These are phyloP conservation scores for Parachaetomium inaequale DNA, from an alignment of 495 filamentous ascomycete genomes.

Conservation along the genomic window DNA sequence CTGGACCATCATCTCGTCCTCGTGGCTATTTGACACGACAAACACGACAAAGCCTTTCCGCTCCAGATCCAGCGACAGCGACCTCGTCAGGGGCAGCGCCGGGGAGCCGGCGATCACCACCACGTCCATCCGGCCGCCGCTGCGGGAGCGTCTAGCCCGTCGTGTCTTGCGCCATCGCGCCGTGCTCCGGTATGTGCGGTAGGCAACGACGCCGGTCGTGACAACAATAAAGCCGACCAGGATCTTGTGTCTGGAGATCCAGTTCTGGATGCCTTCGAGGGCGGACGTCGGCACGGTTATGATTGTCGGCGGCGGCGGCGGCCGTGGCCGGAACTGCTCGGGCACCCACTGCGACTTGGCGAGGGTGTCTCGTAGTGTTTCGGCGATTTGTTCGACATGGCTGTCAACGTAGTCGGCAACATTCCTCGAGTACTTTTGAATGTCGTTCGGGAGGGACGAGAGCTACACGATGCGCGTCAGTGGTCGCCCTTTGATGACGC, in stretches of 20 bases:
- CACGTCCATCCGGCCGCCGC: slow-evolving; percentile 85
- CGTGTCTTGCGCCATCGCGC: slow-evolving; percentile 60
- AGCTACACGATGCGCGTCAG: slow-evolving; percentile 47
- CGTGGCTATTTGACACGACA: slow-evolving; percentile 69
- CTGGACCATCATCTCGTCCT: slow-evolving; percentile 79
- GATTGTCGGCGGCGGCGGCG: slow-evolving; percentile 44
- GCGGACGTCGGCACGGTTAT: slow-evolving; percentile 36
- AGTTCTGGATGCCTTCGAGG: slow-evolving; percentile 46
- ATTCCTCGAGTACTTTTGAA: slow-evolving; percentile 41
- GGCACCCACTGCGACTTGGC: slow-evolving; percentile 67
- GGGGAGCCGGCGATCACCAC: slow-evolving; percentile 84
- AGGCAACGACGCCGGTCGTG: slow-evolving; percentile 64
- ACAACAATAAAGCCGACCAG: slow-evolving; percentile 64
- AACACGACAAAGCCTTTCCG: slow-evolving; percentile 91
- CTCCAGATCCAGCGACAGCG: slow-evolving; percentile 80
- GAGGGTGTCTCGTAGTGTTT: slow-evolving; percentile 57
- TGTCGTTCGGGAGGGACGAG: slow-evolving; percentile 65
- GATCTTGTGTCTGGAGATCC: slow-evolving; percentile 66
- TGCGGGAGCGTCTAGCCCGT: slow-evolving; percentile 69
- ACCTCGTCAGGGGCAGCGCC: slow-evolving; percentile 72
- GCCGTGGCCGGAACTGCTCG: slow-evolving; percentile 58
- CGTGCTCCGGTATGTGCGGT: slow-evolving; percentile 60
- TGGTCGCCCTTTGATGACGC: slow-evolving; percentile 8
- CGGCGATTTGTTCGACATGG: slow-evolving; percentile 67
- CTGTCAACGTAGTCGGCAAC: slow-evolving; percentile 75